Evolutionary conservation across 257 asterid species (phyloP).

Genomic region (Nemophila menziesii): DNA sequence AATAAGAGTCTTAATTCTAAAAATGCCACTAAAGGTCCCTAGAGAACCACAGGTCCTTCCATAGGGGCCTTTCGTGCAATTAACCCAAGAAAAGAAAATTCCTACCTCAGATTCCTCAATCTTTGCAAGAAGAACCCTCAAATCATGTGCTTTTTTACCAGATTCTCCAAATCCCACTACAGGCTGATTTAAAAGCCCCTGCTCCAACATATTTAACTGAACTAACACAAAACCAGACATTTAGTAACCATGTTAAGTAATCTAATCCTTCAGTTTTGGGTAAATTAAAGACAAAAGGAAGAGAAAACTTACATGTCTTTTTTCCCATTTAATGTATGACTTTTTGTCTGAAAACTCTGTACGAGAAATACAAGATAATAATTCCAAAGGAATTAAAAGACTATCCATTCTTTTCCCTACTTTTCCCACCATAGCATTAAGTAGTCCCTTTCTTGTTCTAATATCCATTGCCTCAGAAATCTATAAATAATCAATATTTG

Average conservation of each 20-base stretch:
- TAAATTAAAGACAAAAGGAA: slow-evolving; percentile 9
- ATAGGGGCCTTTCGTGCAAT: no score
- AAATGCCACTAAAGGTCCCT: no score
- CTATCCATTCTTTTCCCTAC: slow-evolving; percentile 96
- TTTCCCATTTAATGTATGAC: slow-evolving; percentile 91
- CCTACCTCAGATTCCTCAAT: slow-evolving; percentile 97
- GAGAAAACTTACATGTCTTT: slow-evolving; percentile 79
- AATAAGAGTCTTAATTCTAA: no score
- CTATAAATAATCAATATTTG: slow-evolving; percentile 23
- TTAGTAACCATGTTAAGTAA: slow-evolving; percentile 14
- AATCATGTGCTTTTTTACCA: slow-evolving; percentile 70
- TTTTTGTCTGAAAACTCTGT: slow-evolving; percentile 91
- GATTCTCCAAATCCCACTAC: slow-evolving; percentile 97
- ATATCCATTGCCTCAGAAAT: slow-evolving; percentile 85
- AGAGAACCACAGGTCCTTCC: slow-evolving; percentile 7
- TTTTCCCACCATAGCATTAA: slow-evolving; percentile 92
- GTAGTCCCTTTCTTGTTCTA: slow-evolving; percentile 83
- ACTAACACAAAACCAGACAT: slow-evolving; percentile 48
- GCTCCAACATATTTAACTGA: slow-evolving; percentile 98
- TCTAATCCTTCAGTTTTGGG: not conserved
- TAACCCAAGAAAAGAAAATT: not conserved
- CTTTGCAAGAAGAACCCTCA: slow-evolving; percentile 82
- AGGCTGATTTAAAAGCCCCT: slow-evolving; percentile 87
- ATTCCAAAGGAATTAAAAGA: slow-evolving; percentile 78
- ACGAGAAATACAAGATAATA: slow-evolving; percentile 87